These are phyloP conservation scores for Metarhizium robertsii DNA, from an alignment of 2,329 filamentous ascomycete species.

Conservation along the genomic window DNA sequence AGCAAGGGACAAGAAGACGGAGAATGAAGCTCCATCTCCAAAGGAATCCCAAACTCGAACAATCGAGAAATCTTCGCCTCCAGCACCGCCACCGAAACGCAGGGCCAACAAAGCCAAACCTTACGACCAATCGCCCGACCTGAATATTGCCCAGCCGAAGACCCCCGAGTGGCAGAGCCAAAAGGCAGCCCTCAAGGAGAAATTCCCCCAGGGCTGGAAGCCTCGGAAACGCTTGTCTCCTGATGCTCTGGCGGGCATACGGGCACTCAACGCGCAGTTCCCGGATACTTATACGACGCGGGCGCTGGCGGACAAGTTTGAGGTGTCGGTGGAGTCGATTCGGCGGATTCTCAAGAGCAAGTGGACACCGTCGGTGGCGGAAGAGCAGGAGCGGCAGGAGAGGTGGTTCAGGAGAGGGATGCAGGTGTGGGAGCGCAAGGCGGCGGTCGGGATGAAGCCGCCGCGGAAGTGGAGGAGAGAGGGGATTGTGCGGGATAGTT, in stretches of 20 bases:
- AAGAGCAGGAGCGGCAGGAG: slow-evolving; percentile 47
- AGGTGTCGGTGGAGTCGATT: slow-evolving; percentile 80
- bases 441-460: slow-evolving; percentile 52
- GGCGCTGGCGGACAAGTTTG: slow-evolving; percentile 67
- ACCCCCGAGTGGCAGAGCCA: slow-evolving; percentile 56
- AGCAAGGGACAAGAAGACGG: background rate
- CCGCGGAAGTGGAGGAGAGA: slow-evolving; percentile 50
- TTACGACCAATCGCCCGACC: background rate
- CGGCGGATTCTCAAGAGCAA: slow-evolving; percentile 77
- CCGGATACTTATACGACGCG: slow-evolving; percentile 68
- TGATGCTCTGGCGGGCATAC: slow-evolving; percentile 83
- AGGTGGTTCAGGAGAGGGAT: slow-evolving; percentile 55
- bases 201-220: slow-evolving; percentile 74
- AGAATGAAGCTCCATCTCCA: background rate
- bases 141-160: background rate
- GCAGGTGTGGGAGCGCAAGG: slow-evolving; percentile 49
- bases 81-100: background rate
- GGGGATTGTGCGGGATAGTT: slow-evolving; percentile 37
- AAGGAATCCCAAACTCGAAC: background rate
- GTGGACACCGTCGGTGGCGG: slow-evolving; percentile 54
- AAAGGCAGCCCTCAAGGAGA: slow-evolving; percentile 63
- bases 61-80: background rate
- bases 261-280: slow-evolving; percentile 68
- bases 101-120: background rate
- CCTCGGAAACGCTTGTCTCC: slow-evolving; percentile 84